A percentile compares a stretch with the other conserved stretches of the same genome.
phyloP scores from a whole-genome alignment of 2,329 filamentous ascomycete genomes.

The Alternaria postmessia region DNA sequence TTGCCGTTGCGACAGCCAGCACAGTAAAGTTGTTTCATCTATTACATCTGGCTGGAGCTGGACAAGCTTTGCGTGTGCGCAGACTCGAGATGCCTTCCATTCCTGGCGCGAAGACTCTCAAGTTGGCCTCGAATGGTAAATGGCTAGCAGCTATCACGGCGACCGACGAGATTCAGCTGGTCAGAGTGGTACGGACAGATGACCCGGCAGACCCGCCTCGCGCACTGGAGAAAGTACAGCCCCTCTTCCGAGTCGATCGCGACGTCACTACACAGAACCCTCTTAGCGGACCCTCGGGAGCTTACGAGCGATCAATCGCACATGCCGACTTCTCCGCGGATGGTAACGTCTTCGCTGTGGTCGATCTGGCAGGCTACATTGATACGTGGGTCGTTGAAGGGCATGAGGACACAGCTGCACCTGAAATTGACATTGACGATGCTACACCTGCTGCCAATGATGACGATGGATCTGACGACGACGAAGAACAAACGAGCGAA shows the following conservation, averaged over 20 bases:
- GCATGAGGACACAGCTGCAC: conserved; percentile 59
- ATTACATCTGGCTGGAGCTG: conserved; percentile 60
- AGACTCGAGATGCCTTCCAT: conserved; percentile 71
- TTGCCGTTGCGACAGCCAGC: conserved; percentile 77
- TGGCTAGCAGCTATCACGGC: conserved; percentile 69
- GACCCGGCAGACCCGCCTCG: conserved; percentile 49
- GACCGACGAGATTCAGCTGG: conserved; percentile 56
- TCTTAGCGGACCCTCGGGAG: conserved; percentile 72
- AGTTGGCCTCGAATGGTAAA: conserved; percentile 72
- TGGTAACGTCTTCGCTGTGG: conserved; percentile 78
- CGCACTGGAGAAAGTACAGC: conserved; percentile 49
- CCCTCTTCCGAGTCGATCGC: conserved; percentile 51
- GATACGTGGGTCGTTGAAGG: conserved; percentile 83
- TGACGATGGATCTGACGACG: conserved; percentile 50
- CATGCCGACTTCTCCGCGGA: conserved; percentile 81
- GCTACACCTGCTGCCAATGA: conserved; percentile 35
- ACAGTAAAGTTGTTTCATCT: conserved; percentile 82
- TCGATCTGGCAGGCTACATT: conserved; percentile 83
- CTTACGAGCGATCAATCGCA: conserved; percentile 78
- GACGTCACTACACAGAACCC: conserved; percentile 34
- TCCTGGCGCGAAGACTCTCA: conserved; percentile 74
- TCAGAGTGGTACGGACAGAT: conserved; percentile 57
- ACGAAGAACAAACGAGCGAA: conserved; percentile 58
- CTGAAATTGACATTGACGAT: conserved; percentile 51
- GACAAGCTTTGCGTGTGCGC: conserved; percentile 72